phyloP scores from a whole-genome alignment of 495 filamentous ascomycete species.

The Tuber brumale region DNA sequence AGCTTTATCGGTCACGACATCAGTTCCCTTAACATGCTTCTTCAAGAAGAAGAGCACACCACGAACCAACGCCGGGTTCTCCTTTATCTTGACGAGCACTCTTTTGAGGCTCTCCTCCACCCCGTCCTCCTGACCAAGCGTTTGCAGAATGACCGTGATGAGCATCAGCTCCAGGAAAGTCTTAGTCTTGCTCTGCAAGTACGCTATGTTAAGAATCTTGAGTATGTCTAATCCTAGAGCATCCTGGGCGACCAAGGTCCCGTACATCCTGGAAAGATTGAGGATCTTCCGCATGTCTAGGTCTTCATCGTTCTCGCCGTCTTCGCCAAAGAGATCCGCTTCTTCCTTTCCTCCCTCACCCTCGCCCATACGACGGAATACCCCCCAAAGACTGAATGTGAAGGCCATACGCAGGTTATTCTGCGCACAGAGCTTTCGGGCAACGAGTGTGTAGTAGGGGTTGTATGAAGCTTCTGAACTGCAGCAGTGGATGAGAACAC shows the following conservation, averaged over 20 bases:
- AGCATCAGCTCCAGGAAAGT: conserved; percentile 74
- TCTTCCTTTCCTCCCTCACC: conserved; percentile 53
- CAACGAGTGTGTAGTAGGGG: conserved; percentile 84
- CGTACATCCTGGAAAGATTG: conserved; percentile 84
- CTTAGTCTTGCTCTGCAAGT: conserved; percentile 67
- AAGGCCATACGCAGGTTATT: conserved; percentile 74
- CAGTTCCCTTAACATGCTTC: conserved; percentile 66
- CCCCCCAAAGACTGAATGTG: conserved; percentile 75
- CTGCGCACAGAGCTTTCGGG: conserved; percentile 61
- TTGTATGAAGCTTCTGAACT: conserved; percentile 80
- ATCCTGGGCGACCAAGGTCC: conserved; percentile 61
- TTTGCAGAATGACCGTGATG: conserved; percentile 52
- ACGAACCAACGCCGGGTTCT: conserved; percentile 57
- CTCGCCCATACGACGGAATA: conserved; percentile 82
- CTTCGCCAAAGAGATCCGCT: conserved; percentile 49
- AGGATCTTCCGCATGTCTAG: conserved; percentile 62
- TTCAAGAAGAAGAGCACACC: conserved; percentile 72
- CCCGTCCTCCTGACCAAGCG: conserved; percentile 39
- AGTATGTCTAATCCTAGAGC: conserved; percentile 59
- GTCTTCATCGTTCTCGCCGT: conserved; percentile 47
- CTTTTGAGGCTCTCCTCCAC: conserved; percentile 55
- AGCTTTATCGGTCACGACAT: conserved; percentile 57
- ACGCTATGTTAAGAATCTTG: conserved; percentile 71
- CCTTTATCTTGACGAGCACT: conserved; percentile 57
- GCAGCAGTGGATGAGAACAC: conserved; percentile 79